Conservation (phyloP, 78 protist genomes). For the Dictyostelium capitatum region DNA sequence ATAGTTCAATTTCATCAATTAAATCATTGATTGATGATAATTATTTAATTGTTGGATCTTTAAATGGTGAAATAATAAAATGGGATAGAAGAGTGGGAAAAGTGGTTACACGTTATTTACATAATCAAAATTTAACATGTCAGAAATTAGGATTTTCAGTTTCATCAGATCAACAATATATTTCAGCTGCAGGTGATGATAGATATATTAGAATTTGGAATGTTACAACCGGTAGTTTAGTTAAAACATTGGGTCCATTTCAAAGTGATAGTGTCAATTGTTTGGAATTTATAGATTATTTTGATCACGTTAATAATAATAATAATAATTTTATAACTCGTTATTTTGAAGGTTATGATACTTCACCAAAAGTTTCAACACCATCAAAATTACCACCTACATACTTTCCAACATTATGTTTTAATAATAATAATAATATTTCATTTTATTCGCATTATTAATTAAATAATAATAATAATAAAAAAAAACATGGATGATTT, state of each 20-base stretch:
- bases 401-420: slow-evolving; percentile 8
- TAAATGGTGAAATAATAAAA: slow-evolving; percentile 35
- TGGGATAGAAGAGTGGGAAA: slow-evolving; percentile 55
- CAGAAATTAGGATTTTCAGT: background rate
- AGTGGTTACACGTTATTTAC: background rate
- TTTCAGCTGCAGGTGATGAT: slow-evolving; percentile 55
- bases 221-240: slow-evolving; percentile 15
- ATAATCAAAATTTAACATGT: background rate
- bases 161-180: background rate
- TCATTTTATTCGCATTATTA: slow-evolving; percentile 1
- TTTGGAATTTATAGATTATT: slow-evolving; percentile 35
- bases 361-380: background rate
- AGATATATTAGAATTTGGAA: slow-evolving; percentile 54
- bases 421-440: background rate
- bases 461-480: background rate
- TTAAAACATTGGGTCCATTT: slow-evolving; percentile 63
- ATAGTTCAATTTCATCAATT: slow-evolving; percentile 18
- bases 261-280: too few species aligned
- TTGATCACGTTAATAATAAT: background rate
- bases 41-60: slow-evolving; percentile 35
- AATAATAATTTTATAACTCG: background rate
- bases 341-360: background rate
- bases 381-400: background rate
- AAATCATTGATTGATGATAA: slow-evolving; percentile 42
- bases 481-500: too few species aligned